Evolutionary conservation across 192 early-diverging fungal genomes (phyloP).

Genomic region (Coemansia furcata): DNA sequence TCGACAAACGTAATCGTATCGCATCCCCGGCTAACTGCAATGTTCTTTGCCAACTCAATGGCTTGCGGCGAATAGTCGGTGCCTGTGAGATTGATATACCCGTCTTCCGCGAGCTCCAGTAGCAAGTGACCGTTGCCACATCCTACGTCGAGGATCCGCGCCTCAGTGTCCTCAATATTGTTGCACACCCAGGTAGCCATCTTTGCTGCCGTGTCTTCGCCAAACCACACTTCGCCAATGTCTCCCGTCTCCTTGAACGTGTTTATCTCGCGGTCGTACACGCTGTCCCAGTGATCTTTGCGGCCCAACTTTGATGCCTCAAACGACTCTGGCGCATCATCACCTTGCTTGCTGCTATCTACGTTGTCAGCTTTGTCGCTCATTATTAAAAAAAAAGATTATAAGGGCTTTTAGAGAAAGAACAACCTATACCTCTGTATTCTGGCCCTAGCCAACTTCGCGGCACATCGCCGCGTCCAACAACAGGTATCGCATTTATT

Average conservation of each 20-base stretch:
- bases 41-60: conserved; percentile 65
- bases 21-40: conserved; percentile 54
- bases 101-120: conserved; percentile 63
- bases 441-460: background rate
- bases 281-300: conserved; percentile 72
- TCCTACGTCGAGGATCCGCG: conserved; percentile 76
- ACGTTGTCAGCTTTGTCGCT: background rate
- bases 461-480: background rate
- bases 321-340: conserved; percentile 17
- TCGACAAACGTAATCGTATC: conserved; percentile 55
- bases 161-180: conserved; percentile 20
- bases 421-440: background rate
- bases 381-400: conserved; percentile 3
- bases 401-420: background rate
- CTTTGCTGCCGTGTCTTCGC: conserved; percentile 76
- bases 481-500: background rate
- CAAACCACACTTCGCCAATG: conserved; percentile 93
- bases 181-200: conserved; percentile 84
- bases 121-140: conserved; percentile 93
- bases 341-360: background rate
- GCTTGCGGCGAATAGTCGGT: conserved; percentile 84
- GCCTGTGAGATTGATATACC: conserved; percentile 71
- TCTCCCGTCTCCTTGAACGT: conserved; percentile 84
- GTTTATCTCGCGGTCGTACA: conserved; percentile 74
- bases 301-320: conserved; percentile 43